These are phyloP conservation scores for Trichoderma breve DNA, from an alignment of 2,329 filamentous ascomycete genomes.

Conservation along the genomic window DNA sequence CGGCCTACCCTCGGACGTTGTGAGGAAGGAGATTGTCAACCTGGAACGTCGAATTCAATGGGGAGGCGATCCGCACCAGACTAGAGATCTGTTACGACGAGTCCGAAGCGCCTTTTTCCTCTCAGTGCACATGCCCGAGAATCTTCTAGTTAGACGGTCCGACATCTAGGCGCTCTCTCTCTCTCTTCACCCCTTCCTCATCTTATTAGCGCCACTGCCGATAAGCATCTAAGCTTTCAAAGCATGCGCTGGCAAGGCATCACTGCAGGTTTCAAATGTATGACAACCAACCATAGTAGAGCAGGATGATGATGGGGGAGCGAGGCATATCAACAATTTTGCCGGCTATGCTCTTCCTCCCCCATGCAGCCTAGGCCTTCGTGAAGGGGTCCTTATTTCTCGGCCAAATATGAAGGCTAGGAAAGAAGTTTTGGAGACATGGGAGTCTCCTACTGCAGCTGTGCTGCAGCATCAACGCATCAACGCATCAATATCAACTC, in stretches of 20 bases:
- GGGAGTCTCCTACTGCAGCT: not conserved
- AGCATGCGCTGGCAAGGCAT: not conserved
- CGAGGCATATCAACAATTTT: not conserved
- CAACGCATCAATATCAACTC: not conserved
- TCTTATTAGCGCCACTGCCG: not conserved
- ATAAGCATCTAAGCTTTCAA: not conserved
- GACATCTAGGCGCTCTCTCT: not conserved
- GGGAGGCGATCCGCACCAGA: slow-evolving; percentile 29
- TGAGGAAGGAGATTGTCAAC: slow-evolving; percentile 27
- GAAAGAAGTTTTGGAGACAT: not conserved
- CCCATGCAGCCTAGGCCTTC: not conserved
- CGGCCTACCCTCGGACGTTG: slow-evolving; percentile 32
- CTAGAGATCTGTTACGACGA: slow-evolving; percentile 28
- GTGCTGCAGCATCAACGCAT: not conserved
- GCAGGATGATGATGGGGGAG: not conserved
- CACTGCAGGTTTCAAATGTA: not conserved
- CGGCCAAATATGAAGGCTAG: not conserved
- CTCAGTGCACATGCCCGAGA: slow-evolving; percentile 20
- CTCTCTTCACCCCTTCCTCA: not conserved
- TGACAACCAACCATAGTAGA: not conserved
- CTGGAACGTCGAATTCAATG: slow-evolving; percentile 33
- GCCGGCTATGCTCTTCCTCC: not conserved
- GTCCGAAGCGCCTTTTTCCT: slow-evolving; percentile 14
- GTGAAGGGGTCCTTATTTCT: not conserved
- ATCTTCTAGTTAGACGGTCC: not conserved